Conservation (phyloP, 2,329 filamentous ascomycete species). For the Talaromyces sp. region DNA sequence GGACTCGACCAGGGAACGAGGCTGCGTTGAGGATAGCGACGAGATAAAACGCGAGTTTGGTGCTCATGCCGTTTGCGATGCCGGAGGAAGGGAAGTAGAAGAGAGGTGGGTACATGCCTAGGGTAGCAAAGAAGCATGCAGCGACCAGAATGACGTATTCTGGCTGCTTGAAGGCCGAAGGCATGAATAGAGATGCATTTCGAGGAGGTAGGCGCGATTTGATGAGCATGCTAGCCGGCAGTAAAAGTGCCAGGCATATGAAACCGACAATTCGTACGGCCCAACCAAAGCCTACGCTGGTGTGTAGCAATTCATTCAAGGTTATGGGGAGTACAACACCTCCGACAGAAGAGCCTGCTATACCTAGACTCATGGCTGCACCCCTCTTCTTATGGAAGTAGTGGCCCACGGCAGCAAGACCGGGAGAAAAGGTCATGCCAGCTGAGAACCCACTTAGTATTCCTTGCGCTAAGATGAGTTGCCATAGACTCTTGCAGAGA, state of each 20-base stretch:
- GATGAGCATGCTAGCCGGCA: slow-evolving; percentile 35
- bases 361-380: slow-evolving; percentile 53
- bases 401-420: slow-evolving; percentile 34
- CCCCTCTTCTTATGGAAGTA: slow-evolving; percentile 54
- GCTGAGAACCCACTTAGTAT: slow-evolving; percentile 26
- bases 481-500: slow-evolving; percentile 35
- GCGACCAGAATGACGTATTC: slow-evolving; percentile 23
- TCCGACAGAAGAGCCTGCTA: slow-evolving; percentile 40
- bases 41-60: slow-evolving; percentile 26
- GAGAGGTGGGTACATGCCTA: slow-evolving; percentile 30
- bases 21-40: slow-evolving; percentile 32
- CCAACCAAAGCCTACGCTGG: slow-evolving; percentile 59
- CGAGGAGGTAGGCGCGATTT: slow-evolving; percentile 25
- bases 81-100: slow-evolving; percentile 33
- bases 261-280: slow-evolving; percentile 52
- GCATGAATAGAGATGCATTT: slow-evolving; percentile 31
- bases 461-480: slow-evolving; percentile 39
- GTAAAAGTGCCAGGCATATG: slow-evolving; percentile 37
- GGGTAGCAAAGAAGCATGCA: slow-evolving; percentile 24
- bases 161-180: slow-evolving; percentile 23
- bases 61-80: slow-evolving; percentile 22
- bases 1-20: slow-evolving; percentile 32
- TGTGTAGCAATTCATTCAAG: slow-evolving; percentile 33
- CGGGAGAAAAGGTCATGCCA: slow-evolving; percentile 24
- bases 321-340: slow-evolving; percentile 6